Base-by-base conservation (phyloP, 2,329 filamentous ascomycete species). In the Curvularia spicifera region DNA sequence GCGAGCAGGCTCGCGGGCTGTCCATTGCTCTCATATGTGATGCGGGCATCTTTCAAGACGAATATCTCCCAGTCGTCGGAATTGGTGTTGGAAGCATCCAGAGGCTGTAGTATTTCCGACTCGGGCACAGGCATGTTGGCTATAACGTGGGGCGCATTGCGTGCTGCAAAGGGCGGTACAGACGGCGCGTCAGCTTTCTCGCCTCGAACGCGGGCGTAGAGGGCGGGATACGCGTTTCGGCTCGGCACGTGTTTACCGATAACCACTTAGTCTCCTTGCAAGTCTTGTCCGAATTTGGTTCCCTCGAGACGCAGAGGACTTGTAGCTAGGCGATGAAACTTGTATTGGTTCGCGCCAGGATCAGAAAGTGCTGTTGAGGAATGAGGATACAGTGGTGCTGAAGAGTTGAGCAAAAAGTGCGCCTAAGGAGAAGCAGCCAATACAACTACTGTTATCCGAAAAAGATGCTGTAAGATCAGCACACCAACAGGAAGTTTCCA, bases 1-100 rank as follows among this genome's bases (percentile, higher is more conserved):
- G 85, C 75, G 4, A 92, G 80, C 5, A 89, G 82, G 68, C 85
- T 90, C 28, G 83, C 84, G 3, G 85, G 71, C 37, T 68, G 66
- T 8, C 71, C 71, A n/a, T 81, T 82, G 28, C 76, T 74, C 29
- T 84, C 83, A 64, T 87, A 81, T 61, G 85, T 82, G n/a, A 91
- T 81, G 18, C 84, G 80, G 37, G 84, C 88, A 69, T 90, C 82
- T 49, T 72, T 80, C 42, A 92, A 79, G 5, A 85, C 78, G 69
- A 89, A 90, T 48, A 82, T 82, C 3, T 87, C 85, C 82, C 86
- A 89, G 15, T 85, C 76, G 65, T 85, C 79, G 12, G 78, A 71
- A 52, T 80, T 63, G 9, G 71, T 63, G 10, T 79, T 65, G 37
- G 77, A 69, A 40, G 77, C 75, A 63, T 79, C 74, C 51, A 76